Evolutionary conservation across 139 green algal species (phyloP), one percentile per base, ranked within the genome.

Genomic region (Axilococcus clingmanii): DNA sequence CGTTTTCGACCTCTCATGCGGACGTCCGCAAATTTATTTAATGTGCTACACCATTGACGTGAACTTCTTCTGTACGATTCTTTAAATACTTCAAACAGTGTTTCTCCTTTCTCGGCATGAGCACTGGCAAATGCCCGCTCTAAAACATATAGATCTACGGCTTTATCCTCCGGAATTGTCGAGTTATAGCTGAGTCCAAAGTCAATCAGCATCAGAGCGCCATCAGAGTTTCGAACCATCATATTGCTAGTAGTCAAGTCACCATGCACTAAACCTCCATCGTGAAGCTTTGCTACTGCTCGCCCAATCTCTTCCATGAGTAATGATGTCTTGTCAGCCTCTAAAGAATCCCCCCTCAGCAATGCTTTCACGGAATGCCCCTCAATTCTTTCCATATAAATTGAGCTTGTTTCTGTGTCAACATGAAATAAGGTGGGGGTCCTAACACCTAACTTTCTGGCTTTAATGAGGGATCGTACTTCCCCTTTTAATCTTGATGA

Each of bases 171-270:
- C 16, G 74, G 52, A 6, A 91, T 27, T 16, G 32, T 82, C 23
- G 66, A 78, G 63, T 82, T 91, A 61, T 54, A 74, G 40, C 57
- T 68, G 24, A 95, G 64, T 5, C 87, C 87, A 64, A 94, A 95
- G 47, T 96, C 87, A 27, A 96, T 93, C 5, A 96, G 2, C 11
- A 83, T 74, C 65, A 78, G 37, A 32, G 52, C 33, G n/a, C 22
- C 23, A 4, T 33, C 32, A 11, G 4, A 20, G 19, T 33, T 35
- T 16, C 11, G 8, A 29, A 45, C 28, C 29, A 96, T 57, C 50
- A 96, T 76, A 56, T 95, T 92, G 52, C 61, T 85, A 27, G 84
- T 89, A 20, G 86, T 90, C n/a, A 96, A 72, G 69, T 94, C 80
- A 30, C 89, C 87, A 55, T 95, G 88, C 20, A 95, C 69, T 45